These are phyloP conservation scores for Actinomucor elegans DNA, from an alignment of 371 early-diverging fungal species.

Conservation along the genomic window DNA sequence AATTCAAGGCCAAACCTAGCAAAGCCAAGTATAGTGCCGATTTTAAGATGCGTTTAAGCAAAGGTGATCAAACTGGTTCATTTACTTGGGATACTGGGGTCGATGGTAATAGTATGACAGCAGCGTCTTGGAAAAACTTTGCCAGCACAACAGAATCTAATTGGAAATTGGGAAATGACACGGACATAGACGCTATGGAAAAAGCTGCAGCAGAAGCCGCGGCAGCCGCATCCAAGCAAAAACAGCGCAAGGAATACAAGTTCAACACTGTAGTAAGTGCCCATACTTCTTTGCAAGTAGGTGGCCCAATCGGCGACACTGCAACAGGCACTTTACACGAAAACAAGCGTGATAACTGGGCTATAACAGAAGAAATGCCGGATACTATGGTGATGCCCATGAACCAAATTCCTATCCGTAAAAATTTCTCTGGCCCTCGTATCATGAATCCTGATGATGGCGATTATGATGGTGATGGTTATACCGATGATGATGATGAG, in stretches of 20 bases:
- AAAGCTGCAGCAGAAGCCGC: not conserved
- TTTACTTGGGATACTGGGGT: slow-evolving; percentile 14
- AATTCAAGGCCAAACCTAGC: slow-evolving; percentile 7
- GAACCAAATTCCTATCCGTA: slow-evolving; percentile 22
- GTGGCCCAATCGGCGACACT: not conserved
- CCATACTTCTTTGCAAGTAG: not conserved
- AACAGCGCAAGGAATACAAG: not conserved
- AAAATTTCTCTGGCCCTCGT: slow-evolving; percentile 23
- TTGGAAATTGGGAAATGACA: slow-evolving; percentile 26
- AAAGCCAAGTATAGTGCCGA: slow-evolving; percentile 5
- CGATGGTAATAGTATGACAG: slow-evolving; percentile 13
- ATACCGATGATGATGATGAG: not conserved
- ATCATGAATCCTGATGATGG: slow-evolving; percentile 13
- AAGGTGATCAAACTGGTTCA: slow-evolving; percentile 18
- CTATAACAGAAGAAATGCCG: slow-evolving; percentile 19
- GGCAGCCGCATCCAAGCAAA: not conserved
- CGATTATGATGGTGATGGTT: not conserved
- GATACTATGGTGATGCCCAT: slow-evolving; percentile 37
- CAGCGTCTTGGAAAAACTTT: slow-evolving; percentile 25
- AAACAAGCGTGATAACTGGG: slow-evolving; percentile 16
- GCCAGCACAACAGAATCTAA: slow-evolving; percentile 6
- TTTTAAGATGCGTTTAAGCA: not conserved
- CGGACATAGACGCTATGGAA: not conserved
- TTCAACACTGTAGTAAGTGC: slow-evolving; percentile 1
- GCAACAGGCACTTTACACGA: not conserved